Base-by-base conservation (phyloP, 345 rosid species). In the Mercurialis annua region DNA sequence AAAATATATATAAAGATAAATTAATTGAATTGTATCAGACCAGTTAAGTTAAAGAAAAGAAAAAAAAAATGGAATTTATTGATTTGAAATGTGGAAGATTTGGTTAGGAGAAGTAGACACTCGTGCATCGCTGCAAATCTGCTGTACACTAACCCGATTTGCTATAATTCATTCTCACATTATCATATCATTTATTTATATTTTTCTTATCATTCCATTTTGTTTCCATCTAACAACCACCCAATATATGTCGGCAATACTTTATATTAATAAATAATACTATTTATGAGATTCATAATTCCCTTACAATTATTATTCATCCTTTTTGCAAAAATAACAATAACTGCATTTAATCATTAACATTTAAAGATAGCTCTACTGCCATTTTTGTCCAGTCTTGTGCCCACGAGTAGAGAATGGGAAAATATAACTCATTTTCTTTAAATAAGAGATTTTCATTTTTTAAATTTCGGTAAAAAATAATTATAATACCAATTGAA, bases 221-320 rank as follows among this genome's bases (percentile, higher is more conserved):
- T 65, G 69, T 16, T 65, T 8, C 15, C 56, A 51, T 70, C 53
- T 30, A 61, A 46, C 64, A 27, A 67, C 58, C 44, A 18, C 15
- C 46, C 15, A 24, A 33, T 57, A 57, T 43, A 0, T 72, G 73
- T 77, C 77, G 76, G 73, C 76, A 67, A 57, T 65, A n/a, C 33
- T 57, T 73, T 34, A n/a, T n/a, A n/a, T 66, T 12, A 14, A 47
- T 17, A 48, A 55, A 29, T 34, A n/a, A n/a, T n/a, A n/a, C 9
- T 36, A 36, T 40, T n/a, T 33, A 64, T n/a, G 29, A 16, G 27
- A 47, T 30, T 47, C 15, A 64, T 64, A 5, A 31, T 46, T 48
- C 29, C 30, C 54, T 23, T 20, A 16, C 15, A 4, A 64, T 33
- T 47, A 64, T 48, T 30, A 21, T 5, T 49, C 9, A 5, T 31